Conservation (phyloP, 192 early-diverging fungal species). For the Glomus cerebriforme region DNA sequence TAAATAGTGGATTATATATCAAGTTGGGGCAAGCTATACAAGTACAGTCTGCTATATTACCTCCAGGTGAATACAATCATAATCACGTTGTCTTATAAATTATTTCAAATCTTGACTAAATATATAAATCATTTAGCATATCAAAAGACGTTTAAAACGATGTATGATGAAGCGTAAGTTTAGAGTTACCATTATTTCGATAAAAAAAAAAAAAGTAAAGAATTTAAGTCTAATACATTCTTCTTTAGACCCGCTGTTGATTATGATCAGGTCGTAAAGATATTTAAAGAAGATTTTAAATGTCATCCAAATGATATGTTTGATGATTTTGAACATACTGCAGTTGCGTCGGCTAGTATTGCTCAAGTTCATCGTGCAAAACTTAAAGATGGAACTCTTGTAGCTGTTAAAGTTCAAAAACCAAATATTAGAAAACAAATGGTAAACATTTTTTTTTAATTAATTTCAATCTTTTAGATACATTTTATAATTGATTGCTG, state of each 20-base stretch:
- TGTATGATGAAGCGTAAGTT: slow-evolving; percentile 24
- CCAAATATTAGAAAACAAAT: slow-evolving; percentile 86
- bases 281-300: slow-evolving; percentile 71
- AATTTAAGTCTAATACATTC: slow-evolving; percentile 48
- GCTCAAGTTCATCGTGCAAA: slow-evolving; percentile 90
- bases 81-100: too few relatives aligned
- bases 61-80: too few relatives aligned
- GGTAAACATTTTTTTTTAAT: too few relatives aligned
- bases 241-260: slow-evolving; percentile 83
- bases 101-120: neutral
- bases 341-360: slow-evolving; percentile 90
- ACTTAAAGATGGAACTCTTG: slow-evolving; percentile 62
- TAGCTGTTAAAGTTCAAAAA: slow-evolving; percentile 95
- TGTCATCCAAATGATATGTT: slow-evolving; percentile 66
- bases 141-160: neutral
- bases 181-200: slow-evolving; percentile 1
- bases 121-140: neutral
- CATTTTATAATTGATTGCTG: too few relatives aligned
- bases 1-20: too few relatives aligned
- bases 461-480: neutral
- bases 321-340: slow-evolving; percentile 62
- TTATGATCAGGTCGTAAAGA: slow-evolving; percentile 59
- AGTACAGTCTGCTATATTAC: too few relatives aligned
- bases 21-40: too few relatives aligned
- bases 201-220: neutral